phyloP scores from a whole-genome alignment of 805 yeast genomes.

The Cephaloascus albidus region DNA sequence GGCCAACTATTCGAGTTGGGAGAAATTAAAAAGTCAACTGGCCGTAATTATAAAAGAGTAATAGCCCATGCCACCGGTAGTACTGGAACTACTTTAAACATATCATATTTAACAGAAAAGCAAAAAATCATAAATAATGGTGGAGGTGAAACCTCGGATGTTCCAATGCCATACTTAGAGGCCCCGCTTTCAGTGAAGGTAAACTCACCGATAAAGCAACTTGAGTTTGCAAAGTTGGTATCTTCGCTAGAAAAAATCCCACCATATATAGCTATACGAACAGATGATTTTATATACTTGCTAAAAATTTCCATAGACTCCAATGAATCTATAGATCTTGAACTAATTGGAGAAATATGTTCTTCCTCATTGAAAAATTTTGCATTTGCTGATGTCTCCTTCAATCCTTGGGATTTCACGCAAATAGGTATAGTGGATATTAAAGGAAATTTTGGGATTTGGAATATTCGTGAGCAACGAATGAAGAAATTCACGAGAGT shows the following conservation, averaged over 20 bases:
- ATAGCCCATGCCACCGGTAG: constrained; percentile 21
- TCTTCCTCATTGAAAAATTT: constrained; percentile 15
- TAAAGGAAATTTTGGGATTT: constrained; percentile 42
- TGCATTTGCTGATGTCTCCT: constrained; percentile 34
- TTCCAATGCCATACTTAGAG: constrained; percentile 5
- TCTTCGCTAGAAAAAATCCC: constrained; percentile 11
- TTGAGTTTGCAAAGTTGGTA: constrained; percentile 19
- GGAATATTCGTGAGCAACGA: constrained; percentile 9
- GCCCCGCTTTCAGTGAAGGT: constrained; percentile 11
- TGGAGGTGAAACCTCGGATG: background rate
- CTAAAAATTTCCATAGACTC: constrained; percentile 14
- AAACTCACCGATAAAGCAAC: constrained; percentile 29
- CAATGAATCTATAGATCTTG: constrained; percentile 3
- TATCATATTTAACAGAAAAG: constrained; percentile 10
- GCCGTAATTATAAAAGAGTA: constrained; percentile 3
- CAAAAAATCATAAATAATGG: background rate
- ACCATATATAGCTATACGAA: constrained; percentile 25
- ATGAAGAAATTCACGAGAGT: background rate
- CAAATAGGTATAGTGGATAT: constrained; percentile 37
- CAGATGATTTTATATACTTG: constrained; percentile 21
- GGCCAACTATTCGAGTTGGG: constrained; percentile 15
- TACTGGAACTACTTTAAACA: constrained; percentile 16
- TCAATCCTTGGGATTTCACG: constrained; percentile 29
- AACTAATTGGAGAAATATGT: constrained; percentile 10
- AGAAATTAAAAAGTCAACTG: constrained; percentile 6